phyloP scores from a whole-genome alignment of 2,329 filamentous ascomycete genomes.

The Ampelomyces quisqualis region DNA sequence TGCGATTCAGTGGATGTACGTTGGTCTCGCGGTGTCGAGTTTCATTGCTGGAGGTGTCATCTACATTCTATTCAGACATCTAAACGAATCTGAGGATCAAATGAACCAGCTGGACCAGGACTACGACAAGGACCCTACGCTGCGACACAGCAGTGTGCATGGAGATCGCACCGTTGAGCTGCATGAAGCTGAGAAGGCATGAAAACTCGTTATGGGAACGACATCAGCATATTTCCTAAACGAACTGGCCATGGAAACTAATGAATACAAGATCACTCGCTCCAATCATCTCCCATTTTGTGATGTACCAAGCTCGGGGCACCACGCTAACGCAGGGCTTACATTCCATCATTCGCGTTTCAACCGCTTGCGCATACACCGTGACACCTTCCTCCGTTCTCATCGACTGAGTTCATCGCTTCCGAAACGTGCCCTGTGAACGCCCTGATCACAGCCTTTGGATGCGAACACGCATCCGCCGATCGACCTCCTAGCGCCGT shows the following conservation, averaged over 20 bases:
- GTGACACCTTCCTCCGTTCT: too few relatives aligned
- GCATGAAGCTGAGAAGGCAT: conserved; percentile 15
- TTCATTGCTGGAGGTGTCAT: conserved; percentile 39
- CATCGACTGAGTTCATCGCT: too few relatives aligned
- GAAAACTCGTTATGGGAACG: background rate
- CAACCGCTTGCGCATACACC: too few relatives aligned
- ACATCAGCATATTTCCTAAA: too few relatives aligned
- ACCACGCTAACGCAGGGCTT: background rate
- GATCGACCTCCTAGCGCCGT: conserved; percentile 1
- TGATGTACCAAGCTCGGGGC: too few relatives aligned
- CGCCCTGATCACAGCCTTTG: background rate
- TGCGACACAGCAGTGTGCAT: conserved; percentile 28
- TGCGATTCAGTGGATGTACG: conserved; percentile 64
- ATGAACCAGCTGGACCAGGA: conserved; percentile 43
- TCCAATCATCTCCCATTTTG: too few relatives aligned
- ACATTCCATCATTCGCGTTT: background rate
- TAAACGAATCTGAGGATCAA: conserved; percentile 40
- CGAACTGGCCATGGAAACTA: too few relatives aligned
- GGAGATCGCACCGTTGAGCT: conserved; percentile 24
- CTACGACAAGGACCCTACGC: conserved; percentile 33
- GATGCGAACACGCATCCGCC: background rate
- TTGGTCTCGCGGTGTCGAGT: conserved; percentile 32
- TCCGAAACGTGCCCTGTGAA: background rate
- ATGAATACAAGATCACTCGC: too few relatives aligned
- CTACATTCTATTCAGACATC: conserved; percentile 43